These are phyloP conservation scores for Pythium myriotylum DNA, from an alignment of 352 stramenopile genomes.

Conservation along the genomic window DNA sequence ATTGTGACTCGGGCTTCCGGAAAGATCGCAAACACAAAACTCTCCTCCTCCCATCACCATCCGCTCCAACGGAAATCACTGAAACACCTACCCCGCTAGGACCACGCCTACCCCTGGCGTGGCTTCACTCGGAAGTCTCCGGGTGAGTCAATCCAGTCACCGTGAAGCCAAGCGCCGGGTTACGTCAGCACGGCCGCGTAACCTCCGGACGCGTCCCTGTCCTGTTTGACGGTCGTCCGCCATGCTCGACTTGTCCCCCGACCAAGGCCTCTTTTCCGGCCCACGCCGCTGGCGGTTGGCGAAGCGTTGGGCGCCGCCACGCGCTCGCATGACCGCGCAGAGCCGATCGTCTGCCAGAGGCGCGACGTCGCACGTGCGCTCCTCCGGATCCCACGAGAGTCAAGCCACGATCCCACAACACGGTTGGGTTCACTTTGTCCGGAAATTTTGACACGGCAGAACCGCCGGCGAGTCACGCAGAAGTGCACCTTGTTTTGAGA, in stretches of 20 bases:
- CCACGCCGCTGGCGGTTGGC: too few species aligned
- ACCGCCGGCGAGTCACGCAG: neutral
- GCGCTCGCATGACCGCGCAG: neutral
- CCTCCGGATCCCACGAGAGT: neutral
- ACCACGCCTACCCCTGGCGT: neutral
- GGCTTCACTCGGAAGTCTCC: too few species aligned
- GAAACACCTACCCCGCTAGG: conserved; percentile 6
- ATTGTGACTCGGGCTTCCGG: too few species aligned
- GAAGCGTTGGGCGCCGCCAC: neutral
- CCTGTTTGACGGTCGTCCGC: neutral
- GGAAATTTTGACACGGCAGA: neutral
- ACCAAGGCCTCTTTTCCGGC: too few species aligned
- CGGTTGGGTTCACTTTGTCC: neutral
- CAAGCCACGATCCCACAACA: neutral
- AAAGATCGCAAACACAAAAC: too few species aligned
- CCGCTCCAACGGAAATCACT: too few species aligned
- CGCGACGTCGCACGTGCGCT: neutral
- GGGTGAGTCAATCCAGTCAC: conserved; percentile 19
- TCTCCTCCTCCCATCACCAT: too few species aligned
- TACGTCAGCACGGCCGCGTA: neutral
- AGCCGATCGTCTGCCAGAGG: too few species aligned
- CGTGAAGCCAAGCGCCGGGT: neutral
- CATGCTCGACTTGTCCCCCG: neutral
- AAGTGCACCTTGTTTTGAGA: neutral
- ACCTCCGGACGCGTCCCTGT: neutral